These are phyloP conservation scores for Yamadazyma songkhlaensis DNA, from an alignment of 1,139 yeast species.

Conservation along the genomic window DNA sequence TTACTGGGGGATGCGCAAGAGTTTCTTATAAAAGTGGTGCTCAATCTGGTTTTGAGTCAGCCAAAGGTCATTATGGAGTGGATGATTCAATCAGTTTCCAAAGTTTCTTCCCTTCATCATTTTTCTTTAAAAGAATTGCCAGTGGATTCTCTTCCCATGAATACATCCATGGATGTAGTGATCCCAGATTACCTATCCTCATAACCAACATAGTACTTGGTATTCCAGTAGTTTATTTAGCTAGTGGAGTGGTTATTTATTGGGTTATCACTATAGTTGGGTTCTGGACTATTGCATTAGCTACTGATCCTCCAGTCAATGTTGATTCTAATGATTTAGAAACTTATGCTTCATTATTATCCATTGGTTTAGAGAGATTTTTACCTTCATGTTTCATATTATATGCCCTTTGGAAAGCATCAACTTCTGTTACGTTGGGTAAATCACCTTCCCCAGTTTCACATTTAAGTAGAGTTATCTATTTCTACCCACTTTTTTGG, in stretches of 20 bases:
- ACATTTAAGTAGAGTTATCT: constrained; percentile 50
- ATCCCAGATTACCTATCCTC: constrained; percentile 61
- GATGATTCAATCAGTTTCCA: constrained; percentile 61
- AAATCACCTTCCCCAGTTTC: constrained; percentile 28
- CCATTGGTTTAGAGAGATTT: constrained; percentile 70
- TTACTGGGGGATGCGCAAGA: constrained; percentile 78
- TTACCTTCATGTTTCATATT: constrained; percentile 73
- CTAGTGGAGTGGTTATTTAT: constrained; percentile 53
- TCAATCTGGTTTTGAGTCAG: constrained; percentile 45
- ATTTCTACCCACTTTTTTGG: constrained; percentile 87
- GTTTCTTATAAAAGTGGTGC: constrained; percentile 55
- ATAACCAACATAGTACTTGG: constrained; percentile 58
- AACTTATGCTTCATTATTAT: constrained; percentile 58
- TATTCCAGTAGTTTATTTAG: constrained; percentile 55
- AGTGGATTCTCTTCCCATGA: constrained; percentile 10
- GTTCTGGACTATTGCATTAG: constrained; percentile 79
- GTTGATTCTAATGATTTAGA: constrained; percentile 54
- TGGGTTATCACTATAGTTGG: constrained; percentile 69
- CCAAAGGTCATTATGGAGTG: constrained; percentile 47
- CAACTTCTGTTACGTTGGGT: constrained; percentile 40
- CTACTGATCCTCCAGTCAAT: constrained; percentile 77
- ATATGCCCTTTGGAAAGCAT: constrained; percentile 66
- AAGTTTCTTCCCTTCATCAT: constrained; percentile 76
- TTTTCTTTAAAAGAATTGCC: constrained; percentile 43
- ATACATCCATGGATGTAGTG: constrained; percentile 51